A percentile compares a stretch with the other conserved stretches of the same genome.
phyloP scores from a whole-genome alignment of 495 filamentous ascomycete genomes.

The Astrothelium subdiscretum region DNA sequence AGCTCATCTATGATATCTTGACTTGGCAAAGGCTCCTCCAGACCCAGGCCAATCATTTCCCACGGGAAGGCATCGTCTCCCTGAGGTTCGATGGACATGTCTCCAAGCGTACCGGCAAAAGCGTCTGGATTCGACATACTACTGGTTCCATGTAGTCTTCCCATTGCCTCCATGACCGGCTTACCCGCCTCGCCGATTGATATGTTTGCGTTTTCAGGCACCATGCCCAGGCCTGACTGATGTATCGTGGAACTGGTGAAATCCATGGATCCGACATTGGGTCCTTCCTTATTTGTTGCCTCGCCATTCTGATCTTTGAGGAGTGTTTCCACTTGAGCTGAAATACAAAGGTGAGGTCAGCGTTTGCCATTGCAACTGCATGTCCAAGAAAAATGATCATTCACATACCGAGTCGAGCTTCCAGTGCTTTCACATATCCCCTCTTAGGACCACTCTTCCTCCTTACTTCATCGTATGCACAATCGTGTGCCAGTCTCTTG shows the following conservation, averaged over 20 bases:
- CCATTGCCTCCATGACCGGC: background rate
- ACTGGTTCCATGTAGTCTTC: background rate
- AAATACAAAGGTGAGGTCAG: background rate
- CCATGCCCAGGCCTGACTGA: background rate
- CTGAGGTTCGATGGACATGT: constrained; percentile 2
- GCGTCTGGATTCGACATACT: background rate
- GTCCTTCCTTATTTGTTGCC: constrained; percentile 1
- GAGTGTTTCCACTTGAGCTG: constrained; percentile 75
- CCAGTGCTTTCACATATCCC: constrained; percentile 94
- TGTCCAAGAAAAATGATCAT: background rate
- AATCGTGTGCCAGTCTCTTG: constrained; percentile 75
- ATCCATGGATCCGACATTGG: constrained; percentile 5
- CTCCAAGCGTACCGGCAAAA: background rate
- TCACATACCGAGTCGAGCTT: constrained; percentile 76
- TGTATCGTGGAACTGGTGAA: constrained; percentile 7
- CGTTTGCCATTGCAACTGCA: constrained; percentile 1
- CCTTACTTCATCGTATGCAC: constrained; percentile 89
- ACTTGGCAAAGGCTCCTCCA: constrained; percentile 82
- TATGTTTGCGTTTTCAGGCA: constrained; percentile 1
- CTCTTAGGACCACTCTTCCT: constrained; percentile 97
- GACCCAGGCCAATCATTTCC: constrained; percentile 89
- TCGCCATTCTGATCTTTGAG: constrained; percentile 57
- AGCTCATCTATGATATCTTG: constrained; percentile 85
- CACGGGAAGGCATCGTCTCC: constrained; percentile 37
- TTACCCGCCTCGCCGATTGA: background rate